Evolutionary conservation across 2,329 filamentous ascomycete species (phyloP).

Genomic region (Graphilbum ipis-grandicollis): DNA sequence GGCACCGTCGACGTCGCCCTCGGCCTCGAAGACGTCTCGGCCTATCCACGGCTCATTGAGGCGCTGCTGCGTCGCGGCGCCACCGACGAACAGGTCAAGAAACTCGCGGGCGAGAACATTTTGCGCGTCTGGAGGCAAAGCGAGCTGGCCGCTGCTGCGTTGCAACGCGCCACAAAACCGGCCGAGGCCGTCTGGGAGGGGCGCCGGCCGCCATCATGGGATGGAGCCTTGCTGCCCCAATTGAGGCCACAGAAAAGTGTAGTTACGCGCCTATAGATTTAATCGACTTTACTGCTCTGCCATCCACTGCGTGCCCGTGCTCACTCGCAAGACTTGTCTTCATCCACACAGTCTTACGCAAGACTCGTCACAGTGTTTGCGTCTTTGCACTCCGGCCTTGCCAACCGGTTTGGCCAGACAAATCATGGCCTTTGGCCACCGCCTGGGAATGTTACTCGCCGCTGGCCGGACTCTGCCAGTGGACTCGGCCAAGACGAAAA

Average conservation of each 20-base stretch:
- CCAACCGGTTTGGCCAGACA: too few species aligned
- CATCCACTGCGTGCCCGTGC: too few species aligned
- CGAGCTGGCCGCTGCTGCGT: not conserved
- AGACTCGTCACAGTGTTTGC: too few species aligned
- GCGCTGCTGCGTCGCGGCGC: conserved; percentile 1
- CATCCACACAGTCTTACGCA: too few species aligned
- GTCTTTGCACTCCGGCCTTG: too few species aligned
- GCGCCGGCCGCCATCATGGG: not conserved
- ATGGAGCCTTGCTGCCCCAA: not conserved
- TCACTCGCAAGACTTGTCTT: too few species aligned
- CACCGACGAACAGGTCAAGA: conserved; percentile 1
- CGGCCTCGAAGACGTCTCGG: not conserved
- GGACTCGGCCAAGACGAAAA: too few species aligned
- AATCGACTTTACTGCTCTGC: too few species aligned
- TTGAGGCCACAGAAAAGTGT: not conserved
- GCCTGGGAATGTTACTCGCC: too few species aligned
- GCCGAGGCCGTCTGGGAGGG: not conserved
- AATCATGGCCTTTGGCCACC: too few species aligned
- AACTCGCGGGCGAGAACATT: conserved; percentile 2
- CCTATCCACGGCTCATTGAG: conserved; percentile 2
- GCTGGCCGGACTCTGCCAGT: too few species aligned
- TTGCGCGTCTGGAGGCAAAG: conserved; percentile 1
- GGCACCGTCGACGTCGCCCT: conserved; percentile 27
- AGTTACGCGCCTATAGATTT: too few species aligned
- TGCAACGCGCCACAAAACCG: not conserved